Conservation (phyloP, 805 yeast genomes). For the Candida xyloterini region DNA sequence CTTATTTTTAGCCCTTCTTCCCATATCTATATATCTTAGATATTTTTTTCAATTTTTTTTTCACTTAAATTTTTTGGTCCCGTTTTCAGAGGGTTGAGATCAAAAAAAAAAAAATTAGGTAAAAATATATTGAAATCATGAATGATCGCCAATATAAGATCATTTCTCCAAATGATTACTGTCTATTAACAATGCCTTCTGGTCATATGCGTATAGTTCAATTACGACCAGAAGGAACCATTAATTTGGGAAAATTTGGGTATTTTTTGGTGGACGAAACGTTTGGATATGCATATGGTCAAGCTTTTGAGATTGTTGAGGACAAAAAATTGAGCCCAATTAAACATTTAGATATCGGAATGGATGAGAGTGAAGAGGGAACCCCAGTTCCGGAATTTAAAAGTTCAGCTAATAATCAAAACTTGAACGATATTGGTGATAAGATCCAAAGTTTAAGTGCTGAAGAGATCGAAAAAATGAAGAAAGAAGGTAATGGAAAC, state of each 20-base stretch:
- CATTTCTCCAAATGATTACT: slow-evolving; percentile 44
- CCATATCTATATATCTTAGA: slow-evolving; percentile 49
- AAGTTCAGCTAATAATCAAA: slow-evolving; percentile 61
- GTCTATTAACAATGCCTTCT: slow-evolving; percentile 75
- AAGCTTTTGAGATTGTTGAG: slow-evolving; percentile 78
- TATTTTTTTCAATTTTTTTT: slow-evolving; percentile 15
- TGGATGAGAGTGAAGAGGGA: slow-evolving; percentile 26
- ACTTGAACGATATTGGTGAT: slow-evolving; percentile 64
- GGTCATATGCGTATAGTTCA: slow-evolving; percentile 72
- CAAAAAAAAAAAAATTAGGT: slow-evolving; percentile 2
- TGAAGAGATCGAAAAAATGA: slow-evolving; percentile 83
- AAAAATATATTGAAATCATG: neutral
- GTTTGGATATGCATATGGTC: slow-evolving; percentile 82
- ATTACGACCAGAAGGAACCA: slow-evolving; percentile 53
- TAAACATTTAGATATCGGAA: slow-evolving; percentile 32
- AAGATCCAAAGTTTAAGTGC: slow-evolving; percentile 68
- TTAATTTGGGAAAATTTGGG: slow-evolving; percentile 91
- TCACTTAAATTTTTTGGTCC: slow-evolving; percentile 17
- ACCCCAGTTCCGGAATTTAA: slow-evolving; percentile 25
- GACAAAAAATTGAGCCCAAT: slow-evolving; percentile 51
- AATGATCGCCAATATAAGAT: slow-evolving; percentile 2
- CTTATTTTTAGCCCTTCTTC: slow-evolving; percentile 89
- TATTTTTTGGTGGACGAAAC: slow-evolving; percentile 70
- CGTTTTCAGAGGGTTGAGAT: slow-evolving; percentile 12
- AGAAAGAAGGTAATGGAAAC: slow-evolving; percentile 61